Conservation (phyloP, 805 yeast genomes). For the Aciculoconidium aculeatum region DNA sequence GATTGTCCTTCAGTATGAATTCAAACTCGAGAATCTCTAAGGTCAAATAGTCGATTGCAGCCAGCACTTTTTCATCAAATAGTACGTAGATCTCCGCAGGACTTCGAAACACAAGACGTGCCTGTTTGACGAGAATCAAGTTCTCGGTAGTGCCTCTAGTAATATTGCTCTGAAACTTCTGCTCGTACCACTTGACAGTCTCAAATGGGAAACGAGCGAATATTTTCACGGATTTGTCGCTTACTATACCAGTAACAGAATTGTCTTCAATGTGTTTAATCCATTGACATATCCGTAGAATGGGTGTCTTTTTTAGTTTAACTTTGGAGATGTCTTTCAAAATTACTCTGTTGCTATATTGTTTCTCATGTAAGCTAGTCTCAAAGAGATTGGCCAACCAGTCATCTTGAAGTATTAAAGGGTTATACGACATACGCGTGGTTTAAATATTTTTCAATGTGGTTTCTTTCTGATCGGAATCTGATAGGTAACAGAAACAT, state of each 20-base stretch:
- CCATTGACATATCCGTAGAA: constrained; percentile 24
- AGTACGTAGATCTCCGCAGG: neutral
- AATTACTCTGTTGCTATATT: constrained; percentile 10
- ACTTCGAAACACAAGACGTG: constrained; percentile 19
- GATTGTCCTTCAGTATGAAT: constrained; percentile 28
- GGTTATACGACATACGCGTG: no score
- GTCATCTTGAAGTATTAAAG: constrained; percentile 18
- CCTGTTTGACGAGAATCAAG: constrained; percentile 22
- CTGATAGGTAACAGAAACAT: no score
- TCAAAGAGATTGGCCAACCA: constrained; percentile 18
- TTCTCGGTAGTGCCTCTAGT: constrained; percentile 26
- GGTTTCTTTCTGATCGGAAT: no score
- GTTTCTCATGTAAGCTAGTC: constrained; percentile 1
- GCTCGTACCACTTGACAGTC: constrained; percentile 26
- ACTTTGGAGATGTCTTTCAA: constrained; percentile 13
- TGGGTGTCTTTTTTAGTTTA: constrained; percentile 12
- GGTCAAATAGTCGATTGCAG: no score
- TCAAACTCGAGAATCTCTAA: constrained; percentile 26
- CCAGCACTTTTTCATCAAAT: constrained; percentile 4
- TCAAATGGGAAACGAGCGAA: constrained; percentile 24
- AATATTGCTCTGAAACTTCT: constrained; percentile 24
- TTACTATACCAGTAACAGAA: constrained; percentile 24
- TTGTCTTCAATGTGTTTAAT: constrained; percentile 16
- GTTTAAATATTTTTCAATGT: no score
- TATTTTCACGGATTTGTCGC: constrained; percentile 27